phyloP scores from a whole-genome alignment of 345 rosid species.

The Garcia nutans region DNA sequence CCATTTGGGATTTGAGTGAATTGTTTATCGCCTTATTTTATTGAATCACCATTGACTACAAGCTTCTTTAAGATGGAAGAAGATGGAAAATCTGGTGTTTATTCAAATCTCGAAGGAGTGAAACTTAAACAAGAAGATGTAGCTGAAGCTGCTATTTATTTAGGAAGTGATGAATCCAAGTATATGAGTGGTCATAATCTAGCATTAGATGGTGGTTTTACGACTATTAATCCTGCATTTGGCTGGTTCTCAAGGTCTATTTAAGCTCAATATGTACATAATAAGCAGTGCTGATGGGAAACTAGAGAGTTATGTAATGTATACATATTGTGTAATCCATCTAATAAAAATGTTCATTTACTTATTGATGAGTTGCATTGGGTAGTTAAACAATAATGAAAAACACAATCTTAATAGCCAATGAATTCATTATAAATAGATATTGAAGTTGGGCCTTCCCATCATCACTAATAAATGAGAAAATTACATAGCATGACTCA shows the following conservation, averaged over 20 bases:
- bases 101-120: constrained; percentile 8
- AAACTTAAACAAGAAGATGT: constrained; percentile 10
- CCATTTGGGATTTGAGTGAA: constrained; percentile 23
- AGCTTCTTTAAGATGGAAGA: background rate
- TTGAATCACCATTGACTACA: background rate
- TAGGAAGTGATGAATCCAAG: constrained; percentile 22
- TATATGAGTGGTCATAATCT: constrained; percentile 17
- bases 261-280: too few relatives aligned
- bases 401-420: too few relatives aligned
- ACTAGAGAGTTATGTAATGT: too few relatives aligned
- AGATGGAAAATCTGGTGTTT: constrained; percentile 1
- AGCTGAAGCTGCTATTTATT: constrained; percentile 21
- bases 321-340: too few relatives aligned
- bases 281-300: too few relatives aligned
- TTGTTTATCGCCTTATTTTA: constrained; percentile 20
- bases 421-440: too few relatives aligned
- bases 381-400: too few relatives aligned
- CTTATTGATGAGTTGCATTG: too few relatives aligned
- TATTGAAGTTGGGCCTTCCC: too few relatives aligned
- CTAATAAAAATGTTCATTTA: too few relatives aligned
- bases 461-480: too few relatives aligned
- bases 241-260: constrained; percentile 2
- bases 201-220: constrained; percentile 18
- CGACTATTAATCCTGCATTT: constrained; percentile 15
- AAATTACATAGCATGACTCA: too few relatives aligned